Base-by-base conservation (phyloP, 2,329 filamentous ascomycete species). In the Fusarium sulawesiense region DNA sequence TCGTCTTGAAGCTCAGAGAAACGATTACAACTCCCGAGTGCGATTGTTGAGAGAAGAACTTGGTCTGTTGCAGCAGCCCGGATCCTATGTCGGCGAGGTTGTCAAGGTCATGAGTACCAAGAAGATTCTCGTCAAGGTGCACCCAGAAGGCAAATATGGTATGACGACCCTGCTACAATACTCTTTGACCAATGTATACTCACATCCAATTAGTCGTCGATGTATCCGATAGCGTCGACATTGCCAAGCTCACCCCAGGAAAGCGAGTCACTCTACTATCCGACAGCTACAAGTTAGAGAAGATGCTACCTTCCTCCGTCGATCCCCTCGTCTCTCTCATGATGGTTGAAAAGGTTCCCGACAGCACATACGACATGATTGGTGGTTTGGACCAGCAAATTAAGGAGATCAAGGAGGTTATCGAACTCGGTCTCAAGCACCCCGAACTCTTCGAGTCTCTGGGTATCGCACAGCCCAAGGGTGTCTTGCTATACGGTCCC, bases 331-430 rank as follows among this genome's bases (percentile, higher is more conserved):
- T 99, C 60, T 99, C 96, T 37, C 92, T 99, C 80, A 99, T 99
- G 96, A 99, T 99, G 96, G 96, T 99, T 55, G 96, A 99, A 81
- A 99, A 99, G 87, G 96, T 99, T 18, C 96, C 96, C 18, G 96
- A 99, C 86, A 98, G 94, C 85, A 99, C 96, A 79, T 99, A 99
- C 86, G 96, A 99, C 84, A 99, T 99, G 96, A 99, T 99, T 80
- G 96, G 96, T 83, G 96, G 96, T 73, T 85, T 99, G 68, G 96
- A 99, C 80, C 95, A 99, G 81, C 96, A 99, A 80, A 98, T 99
- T 85, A 98, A 99, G 85, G 96, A 99, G 81, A 99, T 99, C 87
- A 99, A 99, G 84, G 96, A 99, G 83, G 96, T 99, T 76, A 98
- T 99, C 80, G 96, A 99, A 85, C 91, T 99, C 46, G 96, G 96